phyloP scores from a whole-genome alignment of 768 basidiomycete genomes.

The Auricularia sp. region DNA sequence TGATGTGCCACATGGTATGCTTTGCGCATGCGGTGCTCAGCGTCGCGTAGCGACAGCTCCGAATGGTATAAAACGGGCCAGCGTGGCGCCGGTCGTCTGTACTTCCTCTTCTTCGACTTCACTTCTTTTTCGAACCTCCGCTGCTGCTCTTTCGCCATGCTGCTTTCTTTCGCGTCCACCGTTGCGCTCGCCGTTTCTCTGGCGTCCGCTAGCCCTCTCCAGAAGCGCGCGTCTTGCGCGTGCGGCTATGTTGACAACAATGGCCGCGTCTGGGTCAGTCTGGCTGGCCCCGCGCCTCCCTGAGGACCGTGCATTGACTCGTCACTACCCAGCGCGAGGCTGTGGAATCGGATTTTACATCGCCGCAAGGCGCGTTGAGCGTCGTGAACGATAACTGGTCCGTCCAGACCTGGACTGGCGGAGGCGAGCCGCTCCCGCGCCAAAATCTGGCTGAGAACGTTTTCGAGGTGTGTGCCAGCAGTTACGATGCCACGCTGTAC shows the following conservation, averaged over 20 bases:
- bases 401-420: neutral
- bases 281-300: neutral
- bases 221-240: neutral
- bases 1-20: too few relatives aligned
- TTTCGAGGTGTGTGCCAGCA: neutral
- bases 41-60: too few relatives aligned
- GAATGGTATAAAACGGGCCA: too few relatives aligned
- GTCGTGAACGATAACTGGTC: slow-evolving; percentile 5
- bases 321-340: slow-evolving; percentile 9
- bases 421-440: neutral
- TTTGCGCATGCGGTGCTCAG: too few relatives aligned
- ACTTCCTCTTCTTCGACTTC: too few relatives aligned
- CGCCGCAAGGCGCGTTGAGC: slow-evolving; percentile 4
- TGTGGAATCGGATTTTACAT: slow-evolving; percentile 9
- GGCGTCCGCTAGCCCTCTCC: neutral
- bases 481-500: neutral
- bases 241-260: slow-evolving; percentile 11
- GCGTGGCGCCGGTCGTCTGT: too few relatives aligned
- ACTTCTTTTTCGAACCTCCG: too few relatives aligned
- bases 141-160: neutral
- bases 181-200: neutral
- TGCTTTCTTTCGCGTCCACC: neutral
- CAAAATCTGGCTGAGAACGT: neutral
- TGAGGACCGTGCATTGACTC: neutral
- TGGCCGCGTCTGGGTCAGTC: slow-evolving; percentile 9